Conservation (phyloP, 2,329 filamentous ascomycete genomes). For the Nothomitra cinnamomea region DNA sequence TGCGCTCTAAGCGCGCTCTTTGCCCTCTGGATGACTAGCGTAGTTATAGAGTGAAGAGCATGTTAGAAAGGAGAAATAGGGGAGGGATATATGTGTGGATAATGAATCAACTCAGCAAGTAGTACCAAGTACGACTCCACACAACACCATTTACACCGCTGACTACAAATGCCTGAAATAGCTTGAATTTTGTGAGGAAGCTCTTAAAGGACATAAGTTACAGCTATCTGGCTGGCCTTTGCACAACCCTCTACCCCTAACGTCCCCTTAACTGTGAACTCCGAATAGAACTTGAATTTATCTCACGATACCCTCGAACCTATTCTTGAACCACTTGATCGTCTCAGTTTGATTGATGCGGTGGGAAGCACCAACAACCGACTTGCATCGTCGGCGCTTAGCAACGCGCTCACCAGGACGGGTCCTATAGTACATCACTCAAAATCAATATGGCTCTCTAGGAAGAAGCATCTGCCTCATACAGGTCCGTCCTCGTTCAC, state of each 20-base stretch:
- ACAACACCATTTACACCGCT: too few species aligned
- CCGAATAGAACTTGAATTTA: slow-evolving; percentile 37
- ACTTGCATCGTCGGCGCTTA: slow-evolving; percentile 81
- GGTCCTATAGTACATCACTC: slow-evolving; percentile 37
- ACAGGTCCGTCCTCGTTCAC: not conserved
- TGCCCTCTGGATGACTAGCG: too few species aligned
- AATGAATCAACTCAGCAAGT: too few species aligned
- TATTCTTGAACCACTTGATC: slow-evolving; percentile 92
- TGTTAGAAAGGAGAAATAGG: too few species aligned
- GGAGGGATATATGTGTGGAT: too few species aligned
- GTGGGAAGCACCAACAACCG: slow-evolving; percentile 74
- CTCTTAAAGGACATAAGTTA: slow-evolving; percentile 3
- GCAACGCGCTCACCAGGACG: slow-evolving; percentile 95
- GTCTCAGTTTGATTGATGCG: slow-evolving; percentile 90
- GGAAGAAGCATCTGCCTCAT: not conserved
- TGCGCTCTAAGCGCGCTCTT: too few species aligned
- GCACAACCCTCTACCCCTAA: not conserved
- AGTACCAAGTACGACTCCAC: too few species aligned
- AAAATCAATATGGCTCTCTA: not conserved
- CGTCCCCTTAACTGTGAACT: not conserved
- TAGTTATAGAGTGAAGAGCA: too few species aligned
- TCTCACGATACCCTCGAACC: slow-evolving; percentile 97
- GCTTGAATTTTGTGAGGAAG: not conserved
- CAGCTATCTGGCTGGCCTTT: not conserved
- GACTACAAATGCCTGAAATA: too few species aligned